A percentile compares a stretch with the other conserved stretches of the same genome.
Evolutionary conservation across 106 monocot genomes (phyloP).

Genomic region (Hemerocallis citrina): DNA sequence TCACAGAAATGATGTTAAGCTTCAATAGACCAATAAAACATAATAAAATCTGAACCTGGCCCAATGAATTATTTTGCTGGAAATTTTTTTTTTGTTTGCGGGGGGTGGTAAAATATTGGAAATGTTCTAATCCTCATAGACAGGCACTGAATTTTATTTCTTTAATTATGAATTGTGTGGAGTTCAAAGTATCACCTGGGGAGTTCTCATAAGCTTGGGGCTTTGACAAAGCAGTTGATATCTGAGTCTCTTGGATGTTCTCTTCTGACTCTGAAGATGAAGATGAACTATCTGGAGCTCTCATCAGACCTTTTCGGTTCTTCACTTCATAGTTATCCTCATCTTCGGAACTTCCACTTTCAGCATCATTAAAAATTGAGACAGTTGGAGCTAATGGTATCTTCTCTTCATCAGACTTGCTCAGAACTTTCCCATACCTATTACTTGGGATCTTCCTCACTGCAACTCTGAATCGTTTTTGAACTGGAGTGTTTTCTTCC

Average conservation of each 20-base stretch:
- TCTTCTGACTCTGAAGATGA: slow-evolving; percentile 27
- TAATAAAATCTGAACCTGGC: no score
- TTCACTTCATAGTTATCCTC: slow-evolving; percentile 14
- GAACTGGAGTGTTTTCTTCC: slow-evolving; percentile 20
- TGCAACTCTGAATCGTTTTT: slow-evolving; percentile 21
- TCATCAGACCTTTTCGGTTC: neutral
- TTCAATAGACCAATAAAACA: no score
- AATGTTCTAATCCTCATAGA: neutral
- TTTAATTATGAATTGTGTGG: neutral
- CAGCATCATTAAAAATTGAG: slow-evolving; percentile 16
- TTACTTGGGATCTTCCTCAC: slow-evolving; percentile 35
- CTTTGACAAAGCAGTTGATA: neutral
- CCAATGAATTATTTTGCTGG: neutral
- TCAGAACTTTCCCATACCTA: slow-evolving; percentile 2
- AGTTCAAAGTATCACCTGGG: neutral
- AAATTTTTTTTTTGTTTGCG: no score
- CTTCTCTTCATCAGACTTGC: slow-evolving; percentile 11
- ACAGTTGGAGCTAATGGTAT: slow-evolving; percentile 12
- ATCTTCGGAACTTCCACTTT: slow-evolving; percentile 27
- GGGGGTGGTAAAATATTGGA: no score
- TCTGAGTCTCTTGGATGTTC: slow-evolving; percentile 8
- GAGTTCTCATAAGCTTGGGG: neutral
- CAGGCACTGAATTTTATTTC: neutral
- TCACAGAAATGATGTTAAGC: no score
- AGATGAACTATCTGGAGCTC: slow-evolving; percentile 25